These are phyloP conservation scores for Rhizopogon salebrosus DNA, from an alignment of 768 basidiomycete genomes.

Conservation along the genomic window DNA sequence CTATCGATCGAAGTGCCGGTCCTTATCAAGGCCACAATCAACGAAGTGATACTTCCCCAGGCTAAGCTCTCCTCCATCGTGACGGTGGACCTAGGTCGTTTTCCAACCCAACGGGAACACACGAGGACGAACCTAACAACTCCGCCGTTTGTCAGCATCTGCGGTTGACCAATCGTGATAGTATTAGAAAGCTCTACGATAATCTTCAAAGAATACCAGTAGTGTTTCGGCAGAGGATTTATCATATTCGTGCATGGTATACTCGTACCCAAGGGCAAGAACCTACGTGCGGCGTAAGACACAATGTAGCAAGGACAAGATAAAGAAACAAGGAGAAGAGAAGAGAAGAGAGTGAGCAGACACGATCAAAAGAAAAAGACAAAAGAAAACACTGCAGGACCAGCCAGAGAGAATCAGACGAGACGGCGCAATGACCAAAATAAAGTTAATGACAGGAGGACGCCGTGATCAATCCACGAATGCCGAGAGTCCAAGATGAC, in stretches of 20 bases:
- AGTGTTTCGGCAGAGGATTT: constrained; percentile 15
- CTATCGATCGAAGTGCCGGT: too few relatives aligned
- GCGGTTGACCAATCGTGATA: constrained; percentile 5
- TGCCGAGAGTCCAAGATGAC: constrained; percentile 14
- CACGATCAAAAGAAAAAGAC: constrained; percentile 1
- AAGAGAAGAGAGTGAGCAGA: constrained; percentile 9
- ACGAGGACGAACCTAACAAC: not conserved
- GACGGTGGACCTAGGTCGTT: too few relatives aligned
- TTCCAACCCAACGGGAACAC: too few relatives aligned
- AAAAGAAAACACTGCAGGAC: not conserved
- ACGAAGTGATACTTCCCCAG: too few relatives aligned
- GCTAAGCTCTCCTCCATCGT: too few relatives aligned
- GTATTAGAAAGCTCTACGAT: constrained; percentile 22
- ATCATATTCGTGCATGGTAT: constrained; percentile 19
- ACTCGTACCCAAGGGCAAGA: constrained; percentile 23
- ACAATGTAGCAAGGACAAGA: constrained; percentile 13
- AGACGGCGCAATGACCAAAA: constrained; percentile 7
- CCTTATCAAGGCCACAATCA: too few relatives aligned
- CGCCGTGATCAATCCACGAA: constrained; percentile 9
- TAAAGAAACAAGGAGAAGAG: constrained; percentile 17
- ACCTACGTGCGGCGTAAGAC: constrained; percentile 12
- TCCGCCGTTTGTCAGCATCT: not conserved
- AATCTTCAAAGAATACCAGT: constrained; percentile 24
- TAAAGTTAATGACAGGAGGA: constrained; percentile 26
- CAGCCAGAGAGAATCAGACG: not conserved